Evolutionary conservation across 306 rosid species (phyloP).

Genomic region (Prinsepia uniflora): DNA sequence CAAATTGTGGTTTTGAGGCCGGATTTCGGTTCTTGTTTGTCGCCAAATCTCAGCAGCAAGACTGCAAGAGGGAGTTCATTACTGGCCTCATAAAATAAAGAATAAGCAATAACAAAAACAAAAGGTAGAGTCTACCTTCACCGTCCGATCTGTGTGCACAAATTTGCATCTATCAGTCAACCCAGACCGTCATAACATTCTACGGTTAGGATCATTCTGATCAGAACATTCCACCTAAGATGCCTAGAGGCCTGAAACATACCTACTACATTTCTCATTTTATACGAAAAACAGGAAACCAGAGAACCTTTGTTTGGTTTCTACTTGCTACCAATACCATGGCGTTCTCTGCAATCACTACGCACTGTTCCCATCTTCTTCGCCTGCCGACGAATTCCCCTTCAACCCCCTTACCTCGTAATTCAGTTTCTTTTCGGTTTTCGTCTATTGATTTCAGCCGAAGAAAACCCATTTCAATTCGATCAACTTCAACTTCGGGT

Average conservation of each 20-base stretch:
- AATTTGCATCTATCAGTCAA: neutral
- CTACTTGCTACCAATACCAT: slow-evolving; percentile 23
- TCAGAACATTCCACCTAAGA: neutral
- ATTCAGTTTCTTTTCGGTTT: slow-evolving; percentile 41
- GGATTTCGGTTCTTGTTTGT: too few species aligned
- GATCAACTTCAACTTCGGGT: slow-evolving; percentile 60
- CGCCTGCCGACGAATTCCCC: slow-evolving; percentile 34
- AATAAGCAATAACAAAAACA: neutral
- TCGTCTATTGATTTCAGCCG: slow-evolving; percentile 38
- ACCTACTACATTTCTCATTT: neutral
- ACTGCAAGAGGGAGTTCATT: too few species aligned
- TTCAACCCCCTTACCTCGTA: slow-evolving; percentile 23
- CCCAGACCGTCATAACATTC: neutral
- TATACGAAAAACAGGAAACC: neutral
- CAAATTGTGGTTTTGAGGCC: too few species aligned
- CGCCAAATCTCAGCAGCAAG: too few species aligned
- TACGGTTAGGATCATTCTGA: slow-evolving; percentile 11
- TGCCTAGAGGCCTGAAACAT: neutral
- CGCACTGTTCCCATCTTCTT: slow-evolving; percentile 39
- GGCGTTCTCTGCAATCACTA: slow-evolving; percentile 60
- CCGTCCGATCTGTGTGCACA: slow-evolving; percentile 1
- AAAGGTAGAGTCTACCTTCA: neutral
- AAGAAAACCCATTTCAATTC: slow-evolving; percentile 51
- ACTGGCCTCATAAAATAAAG: neutral
- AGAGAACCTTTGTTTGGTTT: neutral